Percentiles rank a stretch among this genome's conserved stretches.
phyloP scores from a whole-genome alignment of 1,139 yeast genomes.

The Suhomyces chickasaworum region DNA sequence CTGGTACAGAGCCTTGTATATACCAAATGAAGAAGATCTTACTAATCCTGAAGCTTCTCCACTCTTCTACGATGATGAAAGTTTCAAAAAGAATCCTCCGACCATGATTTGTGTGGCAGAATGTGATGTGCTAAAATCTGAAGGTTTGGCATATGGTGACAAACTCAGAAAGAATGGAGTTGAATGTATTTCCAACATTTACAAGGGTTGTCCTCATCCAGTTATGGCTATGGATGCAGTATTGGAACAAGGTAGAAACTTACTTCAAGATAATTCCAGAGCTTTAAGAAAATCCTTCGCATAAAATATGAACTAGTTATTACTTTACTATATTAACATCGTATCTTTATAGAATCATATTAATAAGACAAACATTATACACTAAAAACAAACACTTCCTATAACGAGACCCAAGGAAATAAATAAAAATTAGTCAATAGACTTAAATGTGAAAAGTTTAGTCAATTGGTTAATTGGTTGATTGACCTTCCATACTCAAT shows the following conservation, averaged over 20 bases:
- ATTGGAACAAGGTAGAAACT: conserved; percentile 40
- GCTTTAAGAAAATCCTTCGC: conserved; percentile 29
- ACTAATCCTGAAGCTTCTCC: conserved; percentile 47
- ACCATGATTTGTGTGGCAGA: conserved; percentile 47
- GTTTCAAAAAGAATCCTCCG: conserved; percentile 43
- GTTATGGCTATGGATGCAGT: conserved; percentile 52
- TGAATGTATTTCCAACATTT: conserved; percentile 33
- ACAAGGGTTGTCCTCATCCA: conserved; percentile 50
- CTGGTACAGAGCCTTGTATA: conserved; percentile 49
- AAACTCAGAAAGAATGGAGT: conserved; percentile 45
- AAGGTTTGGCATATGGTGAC: conserved; percentile 45
- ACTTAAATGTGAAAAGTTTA: too few species aligned
- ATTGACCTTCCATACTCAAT: too few species aligned
- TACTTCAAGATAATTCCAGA: conserved; percentile 34
- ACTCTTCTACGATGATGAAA: conserved; percentile 41
- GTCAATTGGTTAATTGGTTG: too few species aligned
- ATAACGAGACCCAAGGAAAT: conserved; percentile 4
- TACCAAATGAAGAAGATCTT: conserved; percentile 38
- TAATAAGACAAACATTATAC: background rate
- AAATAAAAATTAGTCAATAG: background rate
- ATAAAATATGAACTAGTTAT: background rate
- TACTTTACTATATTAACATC: background rate
- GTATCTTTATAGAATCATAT: background rate
- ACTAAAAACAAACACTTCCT: background rate
- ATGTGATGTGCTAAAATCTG: conserved; percentile 49